Conservation (phyloP, 768 basidiomycete species). For the Suillus clintonianus region DNA sequence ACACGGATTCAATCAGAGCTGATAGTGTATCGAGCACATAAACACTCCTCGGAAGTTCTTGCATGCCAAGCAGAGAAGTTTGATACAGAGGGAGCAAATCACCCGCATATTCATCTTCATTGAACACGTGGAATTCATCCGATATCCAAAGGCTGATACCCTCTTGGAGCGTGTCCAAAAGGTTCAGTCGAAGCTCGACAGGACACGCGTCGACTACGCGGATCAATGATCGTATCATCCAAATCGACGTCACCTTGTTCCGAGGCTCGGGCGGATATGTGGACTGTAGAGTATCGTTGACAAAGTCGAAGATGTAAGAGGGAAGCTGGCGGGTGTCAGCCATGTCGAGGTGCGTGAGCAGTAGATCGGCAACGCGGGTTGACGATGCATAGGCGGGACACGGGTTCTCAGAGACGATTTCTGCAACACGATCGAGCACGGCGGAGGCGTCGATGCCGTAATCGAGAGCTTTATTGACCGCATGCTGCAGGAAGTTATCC, state of each 20-base stretch:
- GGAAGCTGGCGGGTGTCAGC: constrained; percentile 56
- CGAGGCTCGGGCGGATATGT: constrained; percentile 67
- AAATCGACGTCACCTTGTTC: constrained; percentile 55
- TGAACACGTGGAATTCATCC: constrained; percentile 55
- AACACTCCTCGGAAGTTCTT: constrained; percentile 42
- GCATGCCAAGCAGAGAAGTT: constrained; percentile 53
- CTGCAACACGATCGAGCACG: constrained; percentile 60
- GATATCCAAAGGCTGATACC: constrained; percentile 63
- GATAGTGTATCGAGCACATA: constrained; percentile 49
- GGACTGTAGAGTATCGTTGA: constrained; percentile 57
- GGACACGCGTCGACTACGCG: constrained; percentile 59
- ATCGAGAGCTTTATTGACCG: constrained; percentile 60
- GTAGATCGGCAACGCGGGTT: constrained; percentile 59
- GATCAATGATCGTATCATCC: constrained; percentile 62
- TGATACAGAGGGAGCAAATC: constrained; percentile 70
- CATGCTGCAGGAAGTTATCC: constrained; percentile 56
- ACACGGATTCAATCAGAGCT: constrained; percentile 57
- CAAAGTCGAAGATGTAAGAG: constrained; percentile 53
- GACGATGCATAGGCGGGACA: constrained; percentile 42
- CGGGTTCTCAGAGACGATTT: constrained; percentile 42
- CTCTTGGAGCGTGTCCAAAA: constrained; percentile 54
- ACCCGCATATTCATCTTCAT: constrained; percentile 53
- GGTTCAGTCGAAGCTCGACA: constrained; percentile 39
- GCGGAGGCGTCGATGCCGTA: constrained; percentile 52
- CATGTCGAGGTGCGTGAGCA: constrained; percentile 57